Evolutionary conservation across 108 stramenopile genomes (phyloP), one percentile per base, ranked within the genome.

Genomic region (Cyclotella distinguenda): DNA sequence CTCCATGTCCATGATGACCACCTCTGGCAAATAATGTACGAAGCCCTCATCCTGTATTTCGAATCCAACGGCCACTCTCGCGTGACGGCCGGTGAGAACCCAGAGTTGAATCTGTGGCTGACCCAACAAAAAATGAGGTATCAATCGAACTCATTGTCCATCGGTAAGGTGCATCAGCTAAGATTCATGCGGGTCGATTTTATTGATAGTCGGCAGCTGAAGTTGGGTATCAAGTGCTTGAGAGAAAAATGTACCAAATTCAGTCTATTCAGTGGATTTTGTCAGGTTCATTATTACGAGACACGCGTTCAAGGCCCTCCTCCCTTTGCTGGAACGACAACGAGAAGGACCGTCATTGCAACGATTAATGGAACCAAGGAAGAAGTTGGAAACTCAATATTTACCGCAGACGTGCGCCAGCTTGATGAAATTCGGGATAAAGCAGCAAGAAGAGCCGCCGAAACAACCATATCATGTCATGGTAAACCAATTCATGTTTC

Each of bases 11-110:
- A n/a, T n/a, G n/a, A n/a, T n/a, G n/a, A n/a, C n/a, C n/a, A n/a
- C 52, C 7, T 15, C 8, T 54, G 52, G 52, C 52, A 33, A 2
- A 34, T 15, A 34, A 54, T 54, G 52, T 54, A 54, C 52, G 52
- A n/a, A n/a, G 4, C 3, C 52, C 52, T 54, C 12, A 54, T 54
- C 32, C 10, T 4, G 4, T 16, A 54, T 33, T 54, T 34, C n/a
- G 52, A 54, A 54, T 34, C 52, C 4, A 54, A 54, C n/a, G 52
- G 52, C 4, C 52, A 54, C 19, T 54, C 52, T 11, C 32, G 52
- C n/a, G 32, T 54, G 10, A 6, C 10, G 6, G 6, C 52, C 52
- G 1, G 13, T 2, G 3, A 18, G 5, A 7, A 54, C 35, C 52
- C 52, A 2, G 33, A 34, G 35, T 16, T 54, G 32, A n/a, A n/a